Evolutionary conservation across 2,329 filamentous ascomycete genomes (phyloP), one percentile per base, ranked within the genome.

Genomic region (Ceratocystis huliohia): DNA sequence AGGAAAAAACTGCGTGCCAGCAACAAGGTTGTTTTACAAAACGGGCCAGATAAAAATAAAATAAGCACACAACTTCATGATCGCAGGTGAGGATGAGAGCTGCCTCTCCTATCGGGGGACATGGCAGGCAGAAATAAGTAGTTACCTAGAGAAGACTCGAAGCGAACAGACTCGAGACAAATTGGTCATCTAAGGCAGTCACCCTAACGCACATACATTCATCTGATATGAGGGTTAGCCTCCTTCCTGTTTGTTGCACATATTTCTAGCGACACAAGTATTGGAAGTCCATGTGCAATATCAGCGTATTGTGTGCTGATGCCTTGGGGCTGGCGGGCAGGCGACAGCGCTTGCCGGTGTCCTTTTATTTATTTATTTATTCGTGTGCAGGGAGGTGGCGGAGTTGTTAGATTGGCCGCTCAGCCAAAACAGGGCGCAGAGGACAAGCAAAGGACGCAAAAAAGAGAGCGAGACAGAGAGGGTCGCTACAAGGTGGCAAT

Each of bases 371-470:
- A 41, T 41, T 41, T 41, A 15, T 15, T 41, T 4, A 5, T 10
- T 10, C 37, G 13, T 41, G 37, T 41, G 37, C 37, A 41, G 37
- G 37, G 56, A 25, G 56, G 56, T 59, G 56, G 56, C 56, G 56
- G 56, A 59, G 56, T 30, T 59, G 56, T 62, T 46, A 62, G 61
- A 62, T 45, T 46, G 44, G 33, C 37, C 37, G 3, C 20, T 15
- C 61, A 62, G 7, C 15, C 61, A 41, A 62, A 46, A 62, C 33
- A 46, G 37, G 44, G 33, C 37, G 20, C 22, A 45, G 37, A 22
- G 30, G 13, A 10, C 15, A 20, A 45, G 28, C 20, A 25, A 17
- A 41, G 37, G 41, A 61, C 17, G 20, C 7, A 46, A 28, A 62
- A 62, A 7, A 30, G 37, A 22, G 56, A 37, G 56, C 4, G 15